These are phyloP conservation scores for Ulmus americana DNA, from an alignment of 331 rosid genomes.

Conservation along the genomic window DNA sequence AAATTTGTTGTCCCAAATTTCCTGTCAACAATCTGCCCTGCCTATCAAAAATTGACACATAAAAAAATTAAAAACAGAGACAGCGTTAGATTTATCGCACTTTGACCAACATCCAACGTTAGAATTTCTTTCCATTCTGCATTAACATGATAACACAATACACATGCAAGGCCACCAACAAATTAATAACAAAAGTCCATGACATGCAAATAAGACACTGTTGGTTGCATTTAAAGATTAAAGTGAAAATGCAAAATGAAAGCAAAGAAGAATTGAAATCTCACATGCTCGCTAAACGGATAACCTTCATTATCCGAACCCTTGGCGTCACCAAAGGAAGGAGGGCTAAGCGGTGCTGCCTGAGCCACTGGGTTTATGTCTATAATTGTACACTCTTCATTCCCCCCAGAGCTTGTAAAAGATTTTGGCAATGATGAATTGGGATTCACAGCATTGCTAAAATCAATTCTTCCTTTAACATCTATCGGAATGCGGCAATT, in stretches of 20 bases:
- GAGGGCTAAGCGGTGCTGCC: constrained; percentile 51
- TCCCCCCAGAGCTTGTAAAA: constrained; percentile 20
- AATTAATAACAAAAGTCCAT: neutral
- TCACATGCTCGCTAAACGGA: constrained; percentile 44
- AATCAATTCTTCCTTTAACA: constrained; percentile 21
- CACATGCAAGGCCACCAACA: too few relatives aligned
- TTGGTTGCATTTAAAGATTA: neutral
- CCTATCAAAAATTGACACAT: too few relatives aligned
- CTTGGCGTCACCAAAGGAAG: constrained; percentile 55
- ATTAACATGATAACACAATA: too few relatives aligned
- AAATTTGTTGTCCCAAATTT: too few relatives aligned
- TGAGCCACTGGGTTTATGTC: constrained; percentile 41
- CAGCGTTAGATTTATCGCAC: too few relatives aligned
- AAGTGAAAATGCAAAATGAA: neutral
- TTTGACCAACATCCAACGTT: too few relatives aligned
- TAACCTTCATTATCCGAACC: constrained; percentile 59
- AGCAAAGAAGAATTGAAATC: constrained; percentile 4
- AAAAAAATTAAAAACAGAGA: too few relatives aligned
- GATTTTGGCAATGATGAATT: constrained; percentile 15
- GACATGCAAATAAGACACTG: constrained; percentile 9
- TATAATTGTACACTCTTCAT: constrained; percentile 25
- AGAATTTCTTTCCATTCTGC: too few relatives aligned
- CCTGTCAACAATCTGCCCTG: too few relatives aligned
- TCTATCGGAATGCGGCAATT: constrained; percentile 1
- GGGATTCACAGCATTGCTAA: constrained; percentile 8